Percentiles rank a stretch among this genome's conserved stretches.
Conservation (phyloP, 1,284 basidiomycete species). For the Cutaneotrichosporon sp. region DNA sequence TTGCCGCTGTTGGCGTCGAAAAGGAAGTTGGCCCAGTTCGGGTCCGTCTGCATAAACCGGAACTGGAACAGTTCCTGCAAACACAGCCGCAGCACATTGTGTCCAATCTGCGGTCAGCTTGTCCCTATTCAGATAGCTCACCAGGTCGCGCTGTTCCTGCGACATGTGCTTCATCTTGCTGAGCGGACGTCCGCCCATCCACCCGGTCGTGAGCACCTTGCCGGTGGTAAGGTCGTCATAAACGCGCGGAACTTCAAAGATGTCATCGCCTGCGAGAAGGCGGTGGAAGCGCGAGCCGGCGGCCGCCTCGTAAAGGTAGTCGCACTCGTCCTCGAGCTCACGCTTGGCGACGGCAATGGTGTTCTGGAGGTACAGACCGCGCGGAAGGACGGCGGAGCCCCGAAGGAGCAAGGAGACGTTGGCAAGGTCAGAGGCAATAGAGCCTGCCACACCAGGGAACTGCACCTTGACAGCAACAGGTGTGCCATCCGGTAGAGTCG, state of each 20-base stretch:
- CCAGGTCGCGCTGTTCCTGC: slow-evolving; percentile 70
- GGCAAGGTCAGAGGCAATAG: slow-evolving; percentile 79
- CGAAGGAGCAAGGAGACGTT: slow-evolving; percentile 80
- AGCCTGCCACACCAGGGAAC: slow-evolving; percentile 84
- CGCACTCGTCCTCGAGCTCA: slow-evolving; percentile 92
- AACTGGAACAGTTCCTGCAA: slow-evolving; percentile 86
- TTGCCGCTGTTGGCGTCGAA: slow-evolving; percentile 59
- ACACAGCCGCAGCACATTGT: slow-evolving; percentile 75
- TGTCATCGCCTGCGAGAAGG: slow-evolving; percentile 56
- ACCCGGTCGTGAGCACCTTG: slow-evolving; percentile 84
- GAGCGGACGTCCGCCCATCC: slow-evolving; percentile 74
- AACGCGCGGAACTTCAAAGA: slow-evolving; percentile 81
- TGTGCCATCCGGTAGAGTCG: slow-evolving; percentile 54
- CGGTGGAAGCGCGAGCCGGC: slow-evolving; percentile 63
- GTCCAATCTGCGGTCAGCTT: slow-evolving; percentile 62
- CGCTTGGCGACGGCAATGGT: slow-evolving; percentile 82
- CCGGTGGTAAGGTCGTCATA: slow-evolving; percentile 68
- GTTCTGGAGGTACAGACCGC: slow-evolving; percentile 81
- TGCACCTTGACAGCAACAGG: slow-evolving; percentile 89
- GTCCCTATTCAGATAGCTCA: slow-evolving; percentile 46
- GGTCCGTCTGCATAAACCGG: slow-evolving; percentile 95
- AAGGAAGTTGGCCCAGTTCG: slow-evolving; percentile 97
- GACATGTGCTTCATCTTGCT: slow-evolving; percentile 58
- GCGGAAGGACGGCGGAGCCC: slow-evolving; percentile 73
- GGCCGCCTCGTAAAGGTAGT: slow-evolving; percentile 81